Evolutionary conservation across 345 rosid genomes (phyloP).

Genomic region (Gossypium thurberi): DNA sequence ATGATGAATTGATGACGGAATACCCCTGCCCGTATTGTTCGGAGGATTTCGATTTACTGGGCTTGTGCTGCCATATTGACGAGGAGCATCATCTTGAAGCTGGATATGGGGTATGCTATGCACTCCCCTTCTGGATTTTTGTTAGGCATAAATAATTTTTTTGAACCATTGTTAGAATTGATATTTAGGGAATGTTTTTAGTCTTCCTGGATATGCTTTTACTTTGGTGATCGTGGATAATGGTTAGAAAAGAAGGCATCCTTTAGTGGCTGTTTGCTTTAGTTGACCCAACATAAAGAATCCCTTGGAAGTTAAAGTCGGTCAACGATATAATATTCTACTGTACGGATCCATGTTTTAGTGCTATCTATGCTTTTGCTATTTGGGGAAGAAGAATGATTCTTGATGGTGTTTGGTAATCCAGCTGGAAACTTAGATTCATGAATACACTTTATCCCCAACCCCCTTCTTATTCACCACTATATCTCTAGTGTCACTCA

Average conservation of each 20-base stretch:
- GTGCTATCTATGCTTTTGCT: neutral
- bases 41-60: constrained; percentile 51
- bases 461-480: no score
- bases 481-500: no score
- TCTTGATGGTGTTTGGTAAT: neutral
- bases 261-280: neutral
- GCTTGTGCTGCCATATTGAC: constrained; percentile 49
- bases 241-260: neutral
- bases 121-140: neutral
- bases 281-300: neutral
- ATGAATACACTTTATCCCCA: neutral
- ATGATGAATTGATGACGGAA: constrained; percentile 45
- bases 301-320: neutral
- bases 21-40: constrained; percentile 58
- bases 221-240: constrained; percentile 5
- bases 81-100: constrained; percentile 61
- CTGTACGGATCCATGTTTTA: neutral
- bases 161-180: neutral
- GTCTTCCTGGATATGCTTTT: neutral
- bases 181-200: neutral
- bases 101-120: constrained; percentile 39
- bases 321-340: neutral
- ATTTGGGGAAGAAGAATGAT: neutral
- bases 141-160: neutral
- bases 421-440: neutral